phyloP scores from a whole-genome alignment of 2,329 filamentous ascomycete genomes.

The Zasmidium angulare region DNA sequence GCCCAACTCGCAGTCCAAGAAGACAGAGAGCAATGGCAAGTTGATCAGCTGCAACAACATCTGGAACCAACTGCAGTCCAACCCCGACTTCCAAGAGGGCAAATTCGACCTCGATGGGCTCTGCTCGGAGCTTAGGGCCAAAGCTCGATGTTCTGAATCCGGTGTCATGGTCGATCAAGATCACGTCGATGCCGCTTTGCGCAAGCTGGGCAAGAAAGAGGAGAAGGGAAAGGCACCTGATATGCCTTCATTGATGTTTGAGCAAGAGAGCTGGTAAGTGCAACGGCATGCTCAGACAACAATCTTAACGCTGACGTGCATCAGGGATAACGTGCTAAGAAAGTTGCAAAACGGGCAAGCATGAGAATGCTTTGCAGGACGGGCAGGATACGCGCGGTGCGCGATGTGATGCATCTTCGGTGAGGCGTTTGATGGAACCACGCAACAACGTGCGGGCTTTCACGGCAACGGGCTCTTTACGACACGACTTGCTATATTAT shows the following conservation, averaged over 20 bases:
- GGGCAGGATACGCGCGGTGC: too few relatives aligned
- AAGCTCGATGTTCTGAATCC: slow-evolving; percentile 89
- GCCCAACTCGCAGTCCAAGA: slow-evolving; percentile 16
- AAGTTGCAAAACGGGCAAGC: slow-evolving; percentile 7
- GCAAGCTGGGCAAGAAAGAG: slow-evolving; percentile 37
- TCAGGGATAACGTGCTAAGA: slow-evolving; percentile 12
- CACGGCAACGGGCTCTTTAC: not conserved
- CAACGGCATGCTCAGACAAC: not conserved
- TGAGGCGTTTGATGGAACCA: not conserved
- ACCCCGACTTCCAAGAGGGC: slow-evolving; percentile 82
- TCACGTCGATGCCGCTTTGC: slow-evolving; percentile 71
- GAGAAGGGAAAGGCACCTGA: slow-evolving; percentile 2
- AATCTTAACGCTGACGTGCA: not conserved
- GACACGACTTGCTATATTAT: not conserved
- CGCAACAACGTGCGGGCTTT: not conserved
- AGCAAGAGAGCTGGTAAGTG: slow-evolving; percentile 12
- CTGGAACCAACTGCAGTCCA: slow-evolving; percentile 88
- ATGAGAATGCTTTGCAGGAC: not conserved
- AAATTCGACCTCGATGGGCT: slow-evolving; percentile 92
- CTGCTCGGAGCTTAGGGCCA: slow-evolving; percentile 89
- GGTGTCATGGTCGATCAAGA: slow-evolving; percentile 86
- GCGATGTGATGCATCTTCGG: not conserved
- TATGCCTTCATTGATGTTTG: slow-evolving; percentile 10
- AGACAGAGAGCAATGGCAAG: slow-evolving; percentile 43
- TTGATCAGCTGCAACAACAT: slow-evolving; percentile 86